Evolutionary conservation across 2,329 filamentous ascomycete genomes (phyloP).

Genomic region (Colletotrichum lupini): DNA sequence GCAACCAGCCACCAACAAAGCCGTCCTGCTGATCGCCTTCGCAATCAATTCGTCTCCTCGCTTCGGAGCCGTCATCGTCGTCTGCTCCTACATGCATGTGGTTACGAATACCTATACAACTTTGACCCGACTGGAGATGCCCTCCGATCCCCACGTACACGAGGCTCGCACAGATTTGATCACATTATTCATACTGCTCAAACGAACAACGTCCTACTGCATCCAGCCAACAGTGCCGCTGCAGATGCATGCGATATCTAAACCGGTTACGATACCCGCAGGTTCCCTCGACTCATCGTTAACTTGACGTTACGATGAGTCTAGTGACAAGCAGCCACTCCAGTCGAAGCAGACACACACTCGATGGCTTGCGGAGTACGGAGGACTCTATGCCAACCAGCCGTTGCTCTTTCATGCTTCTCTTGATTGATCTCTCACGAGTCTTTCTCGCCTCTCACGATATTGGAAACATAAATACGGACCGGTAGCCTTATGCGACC

Average conservation of each 20-base stretch:
- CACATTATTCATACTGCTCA: neutral
- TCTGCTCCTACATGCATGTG: constrained; percentile 3
- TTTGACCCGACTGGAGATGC: neutral
- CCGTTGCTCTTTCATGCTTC: neutral
- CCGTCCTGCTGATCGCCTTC: constrained; percentile 27
- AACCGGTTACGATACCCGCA: constrained; percentile 1
- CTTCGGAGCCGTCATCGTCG: constrained; percentile 11
- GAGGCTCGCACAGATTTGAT: neutral
- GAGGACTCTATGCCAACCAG: neutral
- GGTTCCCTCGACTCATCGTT: neutral
- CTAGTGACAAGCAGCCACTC: neutral
- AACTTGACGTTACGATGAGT: neutral
- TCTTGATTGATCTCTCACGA: neutral
- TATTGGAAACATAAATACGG: neutral
- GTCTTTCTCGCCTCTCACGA: neutral
- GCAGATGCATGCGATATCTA: neutral
- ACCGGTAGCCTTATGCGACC: neutral
- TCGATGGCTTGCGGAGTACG: too few species aligned
- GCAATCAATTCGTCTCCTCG: constrained; percentile 5
- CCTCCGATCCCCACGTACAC: neutral
- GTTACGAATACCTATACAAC: neutral
- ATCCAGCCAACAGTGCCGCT: neutral
- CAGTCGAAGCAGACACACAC: neutral
- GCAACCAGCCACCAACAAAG: constrained; percentile 25
- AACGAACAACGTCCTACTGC: neutral